phyloP scores from a whole-genome alignment of 2,329 filamentous ascomycete species.

The Arthroderma sp. region DNA sequence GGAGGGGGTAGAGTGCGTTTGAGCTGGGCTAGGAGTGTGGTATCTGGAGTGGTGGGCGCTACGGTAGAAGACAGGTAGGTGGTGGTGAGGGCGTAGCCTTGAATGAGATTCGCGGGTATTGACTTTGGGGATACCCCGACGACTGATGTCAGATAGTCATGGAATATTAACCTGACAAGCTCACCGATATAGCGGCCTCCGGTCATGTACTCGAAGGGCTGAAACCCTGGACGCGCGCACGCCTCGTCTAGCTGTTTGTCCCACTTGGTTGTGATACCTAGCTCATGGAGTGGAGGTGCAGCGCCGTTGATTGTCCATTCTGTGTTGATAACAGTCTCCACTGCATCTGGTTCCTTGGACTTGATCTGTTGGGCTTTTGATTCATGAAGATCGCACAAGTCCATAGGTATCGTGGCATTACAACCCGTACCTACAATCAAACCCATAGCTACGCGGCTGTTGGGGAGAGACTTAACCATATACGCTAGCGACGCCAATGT shows the following conservation, averaged over 20 bases:
- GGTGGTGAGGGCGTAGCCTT: constrained; percentile 53
- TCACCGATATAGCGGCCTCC: constrained; percentile 66
- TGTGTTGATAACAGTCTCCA: constrained; percentile 66
- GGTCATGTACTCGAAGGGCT: constrained; percentile 76
- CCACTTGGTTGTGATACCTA: constrained; percentile 53
- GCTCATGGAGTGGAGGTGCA: constrained; percentile 49
- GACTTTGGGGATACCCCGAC: constrained; percentile 22
- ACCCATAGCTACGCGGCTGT: constrained; percentile 60
- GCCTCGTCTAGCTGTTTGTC: constrained; percentile 53
- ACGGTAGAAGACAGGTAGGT: constrained; percentile 59
- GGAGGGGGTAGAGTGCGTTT: constrained; percentile 42
- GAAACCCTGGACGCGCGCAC: constrained; percentile 60
- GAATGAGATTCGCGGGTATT: constrained; percentile 43
- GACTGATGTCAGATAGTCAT: constrained; percentile 47
- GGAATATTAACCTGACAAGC: constrained; percentile 55
- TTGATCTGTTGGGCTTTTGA: constrained; percentile 45
- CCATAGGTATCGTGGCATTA: constrained; percentile 67
- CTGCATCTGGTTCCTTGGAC: constrained; percentile 36
- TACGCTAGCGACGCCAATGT: constrained; percentile 68
- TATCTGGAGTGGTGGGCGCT: constrained; percentile 39
- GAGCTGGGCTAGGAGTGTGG: constrained; percentile 33
- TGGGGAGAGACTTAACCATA: constrained; percentile 46
- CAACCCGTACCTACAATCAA: constrained; percentile 71
- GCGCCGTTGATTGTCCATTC: constrained; percentile 74
- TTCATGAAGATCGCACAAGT: constrained; percentile 46